Percentiles rank a stretch among this genome's conserved stretches.
Conservation (phyloP, 352 stramenopile species). For the Globisporangium emineosum region DNA sequence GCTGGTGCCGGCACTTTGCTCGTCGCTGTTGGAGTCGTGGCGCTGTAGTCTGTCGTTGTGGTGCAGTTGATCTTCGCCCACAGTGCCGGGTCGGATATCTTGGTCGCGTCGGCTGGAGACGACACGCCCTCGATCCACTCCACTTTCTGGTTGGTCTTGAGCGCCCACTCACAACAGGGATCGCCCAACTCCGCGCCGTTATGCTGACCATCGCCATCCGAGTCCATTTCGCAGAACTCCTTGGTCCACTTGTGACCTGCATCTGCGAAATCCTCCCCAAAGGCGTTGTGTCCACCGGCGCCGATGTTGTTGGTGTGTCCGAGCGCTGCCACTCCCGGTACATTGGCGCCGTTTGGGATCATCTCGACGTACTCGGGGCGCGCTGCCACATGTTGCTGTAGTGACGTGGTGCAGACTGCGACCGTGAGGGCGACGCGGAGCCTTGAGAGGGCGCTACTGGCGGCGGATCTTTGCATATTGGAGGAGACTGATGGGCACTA, state of each 20-base stretch:
- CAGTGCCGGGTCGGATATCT: constrained; percentile 20
- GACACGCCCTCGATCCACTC: constrained; percentile 22
- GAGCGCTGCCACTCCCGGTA: constrained; percentile 22
- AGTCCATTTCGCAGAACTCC: constrained; percentile 26
- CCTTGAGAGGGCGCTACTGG: neutral
- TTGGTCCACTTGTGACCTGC: constrained; percentile 31
- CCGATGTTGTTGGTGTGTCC: constrained; percentile 24
- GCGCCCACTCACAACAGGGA: constrained; percentile 35
- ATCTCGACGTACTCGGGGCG: constrained; percentile 8
- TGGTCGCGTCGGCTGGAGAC: constrained; percentile 20
- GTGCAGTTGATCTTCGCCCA: constrained; percentile 25
- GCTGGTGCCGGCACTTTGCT: neutral
- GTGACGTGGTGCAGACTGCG: neutral
- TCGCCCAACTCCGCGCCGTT: constrained; percentile 68
- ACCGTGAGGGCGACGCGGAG: neutral
- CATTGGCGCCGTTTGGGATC: constrained; percentile 38
- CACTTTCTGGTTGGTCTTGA: constrained; percentile 16
- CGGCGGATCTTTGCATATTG: neutral
- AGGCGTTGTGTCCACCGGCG: constrained; percentile 23
- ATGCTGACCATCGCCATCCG: constrained; percentile 43
- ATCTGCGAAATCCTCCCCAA: constrained; percentile 27
- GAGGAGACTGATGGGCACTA: neutral
- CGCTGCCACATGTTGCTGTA: neutral
- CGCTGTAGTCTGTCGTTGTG: neutral
- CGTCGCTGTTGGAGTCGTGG: neutral